Conservation (phyloP, 2,329 filamentous ascomycete genomes). For the Botrytis medusae region DNA sequence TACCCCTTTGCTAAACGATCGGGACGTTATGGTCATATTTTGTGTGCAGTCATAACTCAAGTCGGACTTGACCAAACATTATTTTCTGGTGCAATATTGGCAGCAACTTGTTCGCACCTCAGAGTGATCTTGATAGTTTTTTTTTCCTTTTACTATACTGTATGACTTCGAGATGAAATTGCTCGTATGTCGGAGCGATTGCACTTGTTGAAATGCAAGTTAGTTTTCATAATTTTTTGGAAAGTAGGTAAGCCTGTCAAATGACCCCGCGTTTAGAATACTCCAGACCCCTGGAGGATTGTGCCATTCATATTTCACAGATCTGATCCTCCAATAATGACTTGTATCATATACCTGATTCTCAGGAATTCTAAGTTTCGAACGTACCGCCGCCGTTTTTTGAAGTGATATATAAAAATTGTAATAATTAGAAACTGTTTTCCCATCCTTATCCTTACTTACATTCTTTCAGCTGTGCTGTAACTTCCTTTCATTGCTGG, state of each 20-base stretch:
- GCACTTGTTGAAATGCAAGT: not conserved
- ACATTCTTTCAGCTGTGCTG: not conserved
- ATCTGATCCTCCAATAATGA: not conserved
- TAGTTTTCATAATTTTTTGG: not conserved
- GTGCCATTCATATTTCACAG: not conserved
- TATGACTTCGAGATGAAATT: not conserved
- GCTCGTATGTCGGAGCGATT: not conserved
- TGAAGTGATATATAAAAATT: not conserved
- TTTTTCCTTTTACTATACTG: not conserved
- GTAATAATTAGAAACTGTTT: not conserved
- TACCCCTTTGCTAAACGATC: not conserved
- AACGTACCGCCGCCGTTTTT: not conserved
- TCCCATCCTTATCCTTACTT: not conserved
- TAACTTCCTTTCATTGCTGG: not conserved
- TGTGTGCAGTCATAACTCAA: not conserved
- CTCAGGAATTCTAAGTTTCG: constrained; percentile 5
- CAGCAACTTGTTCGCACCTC: not conserved
- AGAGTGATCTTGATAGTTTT: not conserved
- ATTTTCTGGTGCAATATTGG: not conserved
- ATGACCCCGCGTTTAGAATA: constrained; percentile 13
- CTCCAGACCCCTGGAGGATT: not conserved
- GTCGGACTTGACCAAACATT: not conserved
- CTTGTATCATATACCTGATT: not conserved
- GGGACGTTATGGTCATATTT: not conserved
- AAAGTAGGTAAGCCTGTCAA: not conserved